These are phyloP conservation scores for Lepiota brunneoincarnata DNA, from an alignment of 768 basidiomycete genomes.

Conservation along the genomic window DNA sequence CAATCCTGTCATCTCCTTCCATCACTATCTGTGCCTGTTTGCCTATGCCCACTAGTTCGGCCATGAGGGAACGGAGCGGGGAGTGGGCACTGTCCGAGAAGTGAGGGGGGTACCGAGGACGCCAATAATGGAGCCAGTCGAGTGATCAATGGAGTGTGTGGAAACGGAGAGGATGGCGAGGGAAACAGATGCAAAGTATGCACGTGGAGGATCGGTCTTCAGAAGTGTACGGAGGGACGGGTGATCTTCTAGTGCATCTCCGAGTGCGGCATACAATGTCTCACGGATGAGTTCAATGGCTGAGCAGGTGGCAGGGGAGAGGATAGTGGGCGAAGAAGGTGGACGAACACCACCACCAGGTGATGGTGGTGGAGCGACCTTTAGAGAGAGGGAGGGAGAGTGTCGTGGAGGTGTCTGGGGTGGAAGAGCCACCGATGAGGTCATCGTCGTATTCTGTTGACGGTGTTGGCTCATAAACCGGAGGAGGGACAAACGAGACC, in stretches of 20 bases:
- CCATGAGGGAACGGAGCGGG: constrained; percentile 67
- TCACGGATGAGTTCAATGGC: constrained; percentile 82
- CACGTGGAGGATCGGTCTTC: constrained; percentile 61
- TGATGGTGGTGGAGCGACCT: constrained; percentile 18
- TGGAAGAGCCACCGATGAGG: constrained; percentile 10
- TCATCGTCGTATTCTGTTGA: constrained; percentile 19
- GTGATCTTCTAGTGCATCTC: constrained; percentile 58
- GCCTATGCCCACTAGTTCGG: constrained; percentile 57
- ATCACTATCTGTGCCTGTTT: constrained; percentile 44
- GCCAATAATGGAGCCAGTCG: constrained; percentile 48
- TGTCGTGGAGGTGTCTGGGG: constrained; percentile 15
- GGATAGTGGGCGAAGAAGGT: constrained; percentile 36
- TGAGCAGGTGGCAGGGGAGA: constrained; percentile 44
- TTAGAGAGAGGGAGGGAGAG: constrained; percentile 18
- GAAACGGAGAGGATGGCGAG: constrained; percentile 71
- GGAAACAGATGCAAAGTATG: constrained; percentile 77
- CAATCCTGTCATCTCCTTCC: constrained; percentile 50
- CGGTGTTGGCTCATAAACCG: constrained; percentile 49
- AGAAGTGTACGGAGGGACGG: constrained; percentile 56
- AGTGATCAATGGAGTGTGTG: constrained; percentile 42
- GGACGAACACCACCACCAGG: constrained; percentile 10
- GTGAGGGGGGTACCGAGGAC: constrained; percentile 58
- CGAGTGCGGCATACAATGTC: constrained; percentile 81
- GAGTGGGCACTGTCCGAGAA: constrained; percentile 58
- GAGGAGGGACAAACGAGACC: constrained; percentile 71